Percentiles rank a stretch among this genome's conserved stretches.
Conservation (phyloP, 2,329 filamentous ascomycete species). For the Hypoxylon sp. region DNA sequence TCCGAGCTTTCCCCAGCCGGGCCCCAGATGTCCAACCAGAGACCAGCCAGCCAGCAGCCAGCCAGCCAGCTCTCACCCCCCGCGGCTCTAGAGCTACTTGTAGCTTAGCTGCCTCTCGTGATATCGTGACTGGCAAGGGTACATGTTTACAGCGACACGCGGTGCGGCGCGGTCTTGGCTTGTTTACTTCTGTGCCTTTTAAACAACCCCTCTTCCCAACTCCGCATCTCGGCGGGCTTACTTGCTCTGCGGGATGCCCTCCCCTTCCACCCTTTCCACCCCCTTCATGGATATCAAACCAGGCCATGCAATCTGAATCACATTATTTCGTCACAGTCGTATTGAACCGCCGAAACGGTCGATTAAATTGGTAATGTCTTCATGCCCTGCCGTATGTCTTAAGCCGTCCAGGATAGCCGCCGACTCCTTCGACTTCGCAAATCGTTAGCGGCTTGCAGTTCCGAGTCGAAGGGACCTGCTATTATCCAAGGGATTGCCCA, state of each 20-base stretch:
- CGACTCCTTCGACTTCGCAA: slow-evolving; percentile 7
- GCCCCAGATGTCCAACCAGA: too few species aligned
- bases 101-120: slow-evolving; percentile 34
- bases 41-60: too few species aligned
- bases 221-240: slow-evolving; percentile 31
- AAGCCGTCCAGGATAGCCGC: slow-evolving; percentile 27
- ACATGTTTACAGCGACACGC: slow-evolving; percentile 35
- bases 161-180: slow-evolving; percentile 26
- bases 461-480: slow-evolving; percentile 9
- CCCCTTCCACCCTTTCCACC: too few species aligned
- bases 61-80: background rate
- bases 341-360: slow-evolving; percentile 17
- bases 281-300: slow-evolving; percentile 36
- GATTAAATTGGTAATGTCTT: slow-evolving; percentile 19
- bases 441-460: slow-evolving; percentile 24
- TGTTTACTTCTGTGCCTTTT: slow-evolving; percentile 34
- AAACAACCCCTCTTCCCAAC: slow-evolving; percentile 28
- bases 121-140: slow-evolving; percentile 30
- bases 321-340: slow-evolving; percentile 35
- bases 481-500: slow-evolving; percentile 26
- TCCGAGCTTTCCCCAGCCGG: slow-evolving; percentile 27
- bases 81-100: slow-evolving; percentile 23
- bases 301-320: slow-evolving; percentile 33
- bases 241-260: slow-evolving; percentile 11
- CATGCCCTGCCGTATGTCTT: slow-evolving; percentile 14